Conservation (phyloP, 1,284 basidiomycete genomes). For the Cryptococcus sp. region DNA sequence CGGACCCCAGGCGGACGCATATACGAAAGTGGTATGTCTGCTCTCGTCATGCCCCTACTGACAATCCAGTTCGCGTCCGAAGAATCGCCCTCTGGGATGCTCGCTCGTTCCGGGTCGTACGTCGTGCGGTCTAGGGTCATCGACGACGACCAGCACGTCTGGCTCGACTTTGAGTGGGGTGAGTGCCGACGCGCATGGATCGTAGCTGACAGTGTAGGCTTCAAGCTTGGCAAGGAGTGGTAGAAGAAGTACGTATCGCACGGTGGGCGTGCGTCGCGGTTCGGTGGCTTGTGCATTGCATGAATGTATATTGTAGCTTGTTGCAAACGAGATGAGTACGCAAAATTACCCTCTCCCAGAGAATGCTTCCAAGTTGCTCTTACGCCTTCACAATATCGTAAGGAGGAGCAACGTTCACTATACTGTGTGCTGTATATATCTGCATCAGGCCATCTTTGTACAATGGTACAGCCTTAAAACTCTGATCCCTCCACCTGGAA, state of each 20-base stretch:
- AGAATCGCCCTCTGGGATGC: conserved; percentile 58
- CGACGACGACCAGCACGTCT: conserved; percentile 57
- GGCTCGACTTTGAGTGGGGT: conserved; percentile 55
- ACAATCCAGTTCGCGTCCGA: conserved; percentile 51
- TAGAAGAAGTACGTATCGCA: conserved; percentile 18
- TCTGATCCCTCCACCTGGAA: conserved; percentile 41
- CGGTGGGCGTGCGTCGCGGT: too few species aligned
- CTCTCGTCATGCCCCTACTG: conserved; percentile 2
- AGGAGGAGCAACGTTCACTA: too few species aligned
- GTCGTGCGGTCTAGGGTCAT: conserved; percentile 57
- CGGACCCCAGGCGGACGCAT: conserved; percentile 52
- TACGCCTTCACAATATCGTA: too few species aligned
- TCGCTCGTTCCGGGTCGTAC: conserved; percentile 58
- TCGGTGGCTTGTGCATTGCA: too few species aligned
- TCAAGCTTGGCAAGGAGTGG: conserved; percentile 54
- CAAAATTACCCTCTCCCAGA: too few species aligned
- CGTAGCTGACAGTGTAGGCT: conserved; percentile 34
- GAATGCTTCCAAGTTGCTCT: too few species aligned
- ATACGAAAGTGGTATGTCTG: conserved; percentile 53
- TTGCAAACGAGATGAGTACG: too few species aligned
- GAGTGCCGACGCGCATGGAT: conserved; percentile 14
- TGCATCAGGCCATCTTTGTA: neutral
- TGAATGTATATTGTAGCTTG: too few species aligned
- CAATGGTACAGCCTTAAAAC: conserved; percentile 22
- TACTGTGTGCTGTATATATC: too few species aligned